Percentiles rank a stretch among this genome's conserved stretches.
Conservation (phyloP, 495 filamentous ascomycete species). For the Aspergillus sclerotiicarbonarius region DNA sequence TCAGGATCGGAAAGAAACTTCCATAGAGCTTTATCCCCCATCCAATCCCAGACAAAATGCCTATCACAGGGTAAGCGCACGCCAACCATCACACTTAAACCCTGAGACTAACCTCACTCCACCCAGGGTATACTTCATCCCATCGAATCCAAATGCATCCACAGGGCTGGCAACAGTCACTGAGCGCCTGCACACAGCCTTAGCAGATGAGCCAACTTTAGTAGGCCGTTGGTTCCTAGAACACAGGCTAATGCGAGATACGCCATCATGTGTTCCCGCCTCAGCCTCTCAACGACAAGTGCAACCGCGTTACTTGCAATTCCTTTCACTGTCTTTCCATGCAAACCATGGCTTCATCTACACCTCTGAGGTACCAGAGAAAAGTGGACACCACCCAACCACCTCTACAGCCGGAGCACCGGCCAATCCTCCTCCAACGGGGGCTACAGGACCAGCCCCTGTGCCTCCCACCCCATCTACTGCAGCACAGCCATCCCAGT, state of each 20-base stretch:
- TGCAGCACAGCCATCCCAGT: neutral
- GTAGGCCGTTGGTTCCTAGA: constrained; percentile 43
- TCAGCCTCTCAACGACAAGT: constrained; percentile 28
- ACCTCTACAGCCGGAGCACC: constrained; percentile 2
- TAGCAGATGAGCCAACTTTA: constrained; percentile 37
- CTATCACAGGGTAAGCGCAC: constrained; percentile 32
- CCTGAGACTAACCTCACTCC: constrained; percentile 10
- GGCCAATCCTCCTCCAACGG: neutral
- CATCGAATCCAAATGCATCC: constrained; percentile 41
- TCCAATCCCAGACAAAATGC: constrained; percentile 21
- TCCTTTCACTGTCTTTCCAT: constrained; percentile 42
- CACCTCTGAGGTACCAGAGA: constrained; percentile 34
- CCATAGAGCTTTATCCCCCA: neutral
- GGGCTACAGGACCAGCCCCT: constrained; percentile 8
- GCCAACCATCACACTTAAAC: neutral
- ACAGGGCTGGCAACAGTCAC: constrained; percentile 36
- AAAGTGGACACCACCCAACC: constrained; percentile 10
- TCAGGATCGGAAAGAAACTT: neutral
- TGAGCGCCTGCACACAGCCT: constrained; percentile 40
- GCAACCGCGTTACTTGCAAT: constrained; percentile 44
- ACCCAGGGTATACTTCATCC: constrained; percentile 47
- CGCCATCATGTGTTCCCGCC: constrained; percentile 40
- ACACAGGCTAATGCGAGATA: constrained; percentile 48
- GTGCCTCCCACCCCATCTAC: constrained; percentile 1
- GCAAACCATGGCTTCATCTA: constrained; percentile 46